Percentiles rank a stretch among this genome's conserved stretches.
phyloP scores from a whole-genome alignment of 1,284 basidiomycete genomes.

The Austroboletus sp. region DNA sequence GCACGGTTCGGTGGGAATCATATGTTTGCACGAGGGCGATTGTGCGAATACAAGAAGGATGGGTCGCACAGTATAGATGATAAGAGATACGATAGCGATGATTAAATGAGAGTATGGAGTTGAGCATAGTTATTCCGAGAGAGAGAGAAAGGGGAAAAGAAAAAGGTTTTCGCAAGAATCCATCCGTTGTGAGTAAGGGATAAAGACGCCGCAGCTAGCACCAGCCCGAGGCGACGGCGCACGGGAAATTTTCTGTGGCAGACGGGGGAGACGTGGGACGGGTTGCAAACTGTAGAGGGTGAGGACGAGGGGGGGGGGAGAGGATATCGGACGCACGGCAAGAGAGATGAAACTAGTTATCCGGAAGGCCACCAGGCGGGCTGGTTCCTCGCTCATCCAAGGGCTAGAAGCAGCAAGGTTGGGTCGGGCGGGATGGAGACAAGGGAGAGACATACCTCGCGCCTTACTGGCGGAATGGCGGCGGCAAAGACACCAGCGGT shows the following conservation, averaged over 20 bases:
- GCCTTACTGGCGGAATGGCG: slow-evolving; percentile 9
- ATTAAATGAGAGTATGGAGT: slow-evolving; percentile 6
- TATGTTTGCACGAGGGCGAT: neutral
- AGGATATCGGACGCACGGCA: too few species aligned
- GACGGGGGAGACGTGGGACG: neutral
- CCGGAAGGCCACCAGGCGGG: too few species aligned
- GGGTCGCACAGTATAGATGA: neutral
- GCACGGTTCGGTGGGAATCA: neutral
- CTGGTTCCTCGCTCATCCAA: too few species aligned
- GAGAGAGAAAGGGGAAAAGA: neutral
- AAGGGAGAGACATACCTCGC: slow-evolving; percentile 7
- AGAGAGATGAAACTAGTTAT: neutral
- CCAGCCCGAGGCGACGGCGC: neutral
- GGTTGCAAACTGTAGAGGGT: neutral
- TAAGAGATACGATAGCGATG: slow-evolving; percentile 1
- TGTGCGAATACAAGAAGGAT: neutral
- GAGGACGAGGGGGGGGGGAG: neutral
- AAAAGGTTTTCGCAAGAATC: neutral
- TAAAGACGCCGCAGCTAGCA: neutral
- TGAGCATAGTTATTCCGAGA: neutral
- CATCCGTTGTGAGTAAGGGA: neutral
- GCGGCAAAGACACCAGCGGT: slow-evolving; percentile 9
- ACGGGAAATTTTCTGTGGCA: neutral
- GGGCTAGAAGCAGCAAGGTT: too few species aligned
- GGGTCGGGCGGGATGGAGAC: too few species aligned